These are phyloP conservation scores for Podaxis mareebaensis DNA, from an alignment of 768 basidiomycete species.

Conservation along the genomic window DNA sequence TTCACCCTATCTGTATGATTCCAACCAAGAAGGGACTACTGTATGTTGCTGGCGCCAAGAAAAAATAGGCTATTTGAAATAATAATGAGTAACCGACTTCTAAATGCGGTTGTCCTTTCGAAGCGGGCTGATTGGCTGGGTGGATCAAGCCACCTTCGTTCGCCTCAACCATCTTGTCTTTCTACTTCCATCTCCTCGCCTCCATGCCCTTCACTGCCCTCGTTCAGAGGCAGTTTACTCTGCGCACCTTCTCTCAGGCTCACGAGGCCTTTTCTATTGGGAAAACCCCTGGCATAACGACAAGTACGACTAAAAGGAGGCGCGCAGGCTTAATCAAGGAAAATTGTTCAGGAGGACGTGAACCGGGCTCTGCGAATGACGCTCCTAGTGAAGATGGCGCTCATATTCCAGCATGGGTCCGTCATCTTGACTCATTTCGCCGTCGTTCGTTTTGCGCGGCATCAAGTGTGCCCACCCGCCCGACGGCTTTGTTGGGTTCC, in stretches of 20 bases:
- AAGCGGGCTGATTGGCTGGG: slow-evolving; percentile 6
- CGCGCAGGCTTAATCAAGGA: background rate
- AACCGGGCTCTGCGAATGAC: background rate
- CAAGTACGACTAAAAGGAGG: background rate
- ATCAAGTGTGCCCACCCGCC: background rate
- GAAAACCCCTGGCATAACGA: background rate
- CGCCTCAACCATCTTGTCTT: background rate
- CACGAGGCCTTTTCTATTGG: background rate
- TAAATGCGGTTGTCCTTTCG: background rate
- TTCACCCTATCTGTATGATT: too few relatives aligned
- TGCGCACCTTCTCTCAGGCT: background rate
- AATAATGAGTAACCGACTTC: background rate
- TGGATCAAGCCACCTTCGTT: slow-evolving; percentile 3
- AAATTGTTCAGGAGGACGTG: background rate
- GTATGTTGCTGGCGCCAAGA: too few relatives aligned
- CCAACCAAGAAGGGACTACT: too few relatives aligned
- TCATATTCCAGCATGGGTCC: slow-evolving; percentile 4
- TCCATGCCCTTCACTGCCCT: slow-evolving; percentile 8
- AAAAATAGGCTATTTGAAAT: background rate
- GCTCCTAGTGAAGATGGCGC: background rate
- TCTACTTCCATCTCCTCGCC: background rate
- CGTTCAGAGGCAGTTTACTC: slow-evolving; percentile 11
- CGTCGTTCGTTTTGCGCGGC: slow-evolving; percentile 1
- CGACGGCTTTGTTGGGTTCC: background rate
- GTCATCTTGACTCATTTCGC: slow-evolving; percentile 7